phyloP scores from a whole-genome alignment of 2,329 filamentous ascomycete species.

The Colletotrichum salicis region DNA sequence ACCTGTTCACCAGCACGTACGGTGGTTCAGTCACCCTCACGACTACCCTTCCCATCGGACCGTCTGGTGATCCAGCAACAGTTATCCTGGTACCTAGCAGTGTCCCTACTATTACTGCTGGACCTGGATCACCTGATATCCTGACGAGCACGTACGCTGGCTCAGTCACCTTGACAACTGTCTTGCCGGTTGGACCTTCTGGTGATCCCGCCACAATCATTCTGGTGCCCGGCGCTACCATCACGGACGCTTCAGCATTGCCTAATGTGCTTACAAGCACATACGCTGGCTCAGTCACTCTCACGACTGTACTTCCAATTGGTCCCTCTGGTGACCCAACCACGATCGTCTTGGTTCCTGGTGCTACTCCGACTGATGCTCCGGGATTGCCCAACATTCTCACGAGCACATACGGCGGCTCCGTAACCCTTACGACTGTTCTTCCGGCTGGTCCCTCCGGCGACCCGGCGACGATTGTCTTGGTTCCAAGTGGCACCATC shows the following conservation, averaged over 20 bases:
- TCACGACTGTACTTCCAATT: neutral
- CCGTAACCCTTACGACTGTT: neutral
- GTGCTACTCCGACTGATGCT: neutral
- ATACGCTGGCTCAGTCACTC: neutral
- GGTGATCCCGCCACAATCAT: neutral
- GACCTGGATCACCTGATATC: neutral
- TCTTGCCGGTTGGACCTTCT: neutral
- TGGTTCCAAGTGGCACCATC: neutral
- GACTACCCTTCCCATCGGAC: neutral
- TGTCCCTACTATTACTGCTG: neutral
- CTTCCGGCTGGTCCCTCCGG: neutral
- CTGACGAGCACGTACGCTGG: neutral
- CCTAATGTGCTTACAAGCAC: constrained; percentile 3
- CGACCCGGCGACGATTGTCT: neutral
- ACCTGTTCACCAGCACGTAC: neutral
- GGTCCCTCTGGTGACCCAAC: neutral
- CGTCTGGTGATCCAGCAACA: neutral
- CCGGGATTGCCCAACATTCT: neutral
- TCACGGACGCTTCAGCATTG: neutral
- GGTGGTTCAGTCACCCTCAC: neutral
- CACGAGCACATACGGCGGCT: neutral
- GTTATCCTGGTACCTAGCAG: neutral
- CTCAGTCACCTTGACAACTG: neutral
- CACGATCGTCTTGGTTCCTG: neutral
- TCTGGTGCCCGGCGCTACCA: neutral